phyloP scores from a whole-genome alignment of 192 early-diverging fungal genomes.

The Oehlia diaphana region DNA sequence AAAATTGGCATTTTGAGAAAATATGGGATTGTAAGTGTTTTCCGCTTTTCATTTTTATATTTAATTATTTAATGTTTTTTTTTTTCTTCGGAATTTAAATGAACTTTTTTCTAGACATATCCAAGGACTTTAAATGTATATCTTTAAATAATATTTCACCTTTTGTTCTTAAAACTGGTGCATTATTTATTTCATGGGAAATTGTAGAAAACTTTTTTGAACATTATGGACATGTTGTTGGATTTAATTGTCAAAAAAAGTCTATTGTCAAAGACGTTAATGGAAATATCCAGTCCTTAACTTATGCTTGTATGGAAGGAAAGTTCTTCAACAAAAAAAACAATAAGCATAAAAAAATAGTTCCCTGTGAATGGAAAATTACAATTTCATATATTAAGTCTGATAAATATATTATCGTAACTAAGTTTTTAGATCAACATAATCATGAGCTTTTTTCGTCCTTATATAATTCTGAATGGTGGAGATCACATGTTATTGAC shows the following conservation, averaged over 20 bases:
- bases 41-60: neutral
- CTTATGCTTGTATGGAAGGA: neutral
- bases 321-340: too few species aligned
- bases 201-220: constrained; percentile 13
- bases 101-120: neutral
- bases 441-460: constrained; percentile 4
- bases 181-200: neutral
- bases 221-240: neutral
- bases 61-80: neutral
- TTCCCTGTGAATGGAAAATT: neutral
- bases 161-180: neutral
- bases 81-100: neutral
- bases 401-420: neutral
- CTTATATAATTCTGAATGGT: neutral
- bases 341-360: neutral
- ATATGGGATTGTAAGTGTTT: constrained; percentile 19
- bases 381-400: neutral
- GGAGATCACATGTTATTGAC: neutral
- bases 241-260: neutral
- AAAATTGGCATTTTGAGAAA: constrained; percentile 6
- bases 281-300: neutral
- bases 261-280: neutral
- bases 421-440: constrained; percentile 5
- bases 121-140: neutral
- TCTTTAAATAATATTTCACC: neutral